Percentiles rank a stretch among this genome's conserved stretches.
These are phyloP conservation scores for Misopates orontium DNA, from an alignment of 257 asterid genomes.

Conservation along the genomic window DNA sequence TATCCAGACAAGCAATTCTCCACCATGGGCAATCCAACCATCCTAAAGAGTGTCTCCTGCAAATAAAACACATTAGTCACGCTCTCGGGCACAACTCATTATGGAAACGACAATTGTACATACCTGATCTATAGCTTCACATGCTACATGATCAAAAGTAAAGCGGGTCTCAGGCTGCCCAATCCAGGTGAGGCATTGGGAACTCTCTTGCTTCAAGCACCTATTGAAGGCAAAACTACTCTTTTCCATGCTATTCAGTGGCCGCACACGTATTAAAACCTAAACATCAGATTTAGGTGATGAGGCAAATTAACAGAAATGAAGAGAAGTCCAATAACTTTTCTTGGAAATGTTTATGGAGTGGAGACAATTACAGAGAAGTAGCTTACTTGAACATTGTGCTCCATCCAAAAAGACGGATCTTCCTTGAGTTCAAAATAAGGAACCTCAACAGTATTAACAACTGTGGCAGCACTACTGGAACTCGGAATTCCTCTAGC, in stretches of 20 bases:
- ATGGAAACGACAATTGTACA: constrained; percentile 13
- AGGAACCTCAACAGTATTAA: constrained; percentile 77
- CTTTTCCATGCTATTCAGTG: constrained; percentile 77
- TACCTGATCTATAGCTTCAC: constrained; percentile 91
- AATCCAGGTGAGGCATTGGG: constrained; percentile 83
- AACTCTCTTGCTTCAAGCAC: constrained; percentile 92
- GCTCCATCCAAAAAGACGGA: constrained; percentile 94
- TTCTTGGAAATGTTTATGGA: background rate
- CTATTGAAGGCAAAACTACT: constrained; percentile 57
- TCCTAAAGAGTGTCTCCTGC: constrained; percentile 90
- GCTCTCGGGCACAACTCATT: constrained; percentile 16
- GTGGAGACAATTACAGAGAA: background rate
- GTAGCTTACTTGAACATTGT: constrained; percentile 83
- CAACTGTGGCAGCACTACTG: constrained; percentile 44
- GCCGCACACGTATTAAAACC: constrained; percentile 93
- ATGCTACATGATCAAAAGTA: constrained; percentile 92
- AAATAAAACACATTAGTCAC: constrained; percentile 29
- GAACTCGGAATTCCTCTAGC: constrained; percentile 65
- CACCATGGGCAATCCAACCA: constrained; percentile 98
- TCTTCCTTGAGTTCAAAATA: constrained; percentile 86
- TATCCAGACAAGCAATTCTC: constrained; percentile 97
- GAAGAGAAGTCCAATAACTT: background rate
- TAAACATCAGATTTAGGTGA: constrained; percentile 27
- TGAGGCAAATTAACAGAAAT: constrained; percentile 13
- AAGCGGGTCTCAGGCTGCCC: constrained; percentile 96